Conservation (phyloP, 164 flowering plant genomes). For the Vitis riparia region DNA sequence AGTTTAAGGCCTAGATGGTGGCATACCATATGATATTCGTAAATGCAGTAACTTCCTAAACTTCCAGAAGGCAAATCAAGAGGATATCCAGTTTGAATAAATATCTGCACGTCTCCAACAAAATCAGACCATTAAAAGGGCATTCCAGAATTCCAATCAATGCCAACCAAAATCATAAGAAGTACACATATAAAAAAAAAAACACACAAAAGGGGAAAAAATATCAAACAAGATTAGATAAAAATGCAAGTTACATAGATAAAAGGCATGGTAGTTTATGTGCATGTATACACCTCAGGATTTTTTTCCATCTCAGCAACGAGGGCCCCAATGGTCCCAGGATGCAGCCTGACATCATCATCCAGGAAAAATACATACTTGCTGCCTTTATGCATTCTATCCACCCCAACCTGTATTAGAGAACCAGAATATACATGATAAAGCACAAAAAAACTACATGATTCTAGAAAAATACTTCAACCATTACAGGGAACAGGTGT, state of each 20-base stretch:
- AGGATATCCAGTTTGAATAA: slow-evolving; percentile 98
- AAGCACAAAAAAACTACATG: neutral
- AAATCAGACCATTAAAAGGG: neutral
- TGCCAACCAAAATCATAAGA: neutral
- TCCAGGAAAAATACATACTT: slow-evolving; percentile 92
- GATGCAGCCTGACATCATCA: slow-evolving; percentile 97
- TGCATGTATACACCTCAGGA: slow-evolving; percentile 61
- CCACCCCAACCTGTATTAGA: slow-evolving; percentile 71
- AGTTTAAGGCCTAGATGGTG: neutral
- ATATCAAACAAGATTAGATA: neutral
- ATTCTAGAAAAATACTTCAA: neutral
- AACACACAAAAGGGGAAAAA: neutral
- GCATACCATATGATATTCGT: slow-evolving; percentile 97
- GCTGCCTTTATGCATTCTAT: slow-evolving; percentile 87
- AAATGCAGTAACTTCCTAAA: slow-evolving; percentile 97
- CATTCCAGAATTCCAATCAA: neutral
- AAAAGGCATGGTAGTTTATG: neutral
- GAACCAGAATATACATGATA: slow-evolving; percentile 6
- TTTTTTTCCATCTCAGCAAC: slow-evolving; percentile 91
- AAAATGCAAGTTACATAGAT: neutral
- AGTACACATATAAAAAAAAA: neutral
- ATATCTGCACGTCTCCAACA: slow-evolving; percentile 61
- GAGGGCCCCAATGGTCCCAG: slow-evolving; percentile 92
- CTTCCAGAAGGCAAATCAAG: slow-evolving; percentile 98
- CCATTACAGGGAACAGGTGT: too few relatives aligned